These are phyloP conservation scores for Pugionium cornutum DNA, from an alignment of 345 rosid species.

Conservation along the genomic window DNA sequence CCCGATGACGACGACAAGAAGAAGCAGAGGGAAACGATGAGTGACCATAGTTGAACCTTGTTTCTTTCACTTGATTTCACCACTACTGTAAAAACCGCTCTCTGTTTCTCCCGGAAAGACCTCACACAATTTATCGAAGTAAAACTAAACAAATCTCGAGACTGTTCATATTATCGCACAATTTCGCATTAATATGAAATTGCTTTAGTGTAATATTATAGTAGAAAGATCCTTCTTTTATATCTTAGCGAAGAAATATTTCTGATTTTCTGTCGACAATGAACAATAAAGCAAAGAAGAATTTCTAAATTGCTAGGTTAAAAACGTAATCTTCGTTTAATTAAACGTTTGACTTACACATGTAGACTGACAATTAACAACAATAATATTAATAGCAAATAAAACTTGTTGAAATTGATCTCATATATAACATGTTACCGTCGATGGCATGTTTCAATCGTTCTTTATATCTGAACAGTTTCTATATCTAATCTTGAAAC, in stretches of 20 bases:
- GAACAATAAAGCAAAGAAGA: no score
- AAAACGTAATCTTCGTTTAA: no score
- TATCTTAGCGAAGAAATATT: neutral
- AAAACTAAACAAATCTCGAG: neutral
- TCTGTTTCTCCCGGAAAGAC: neutral
- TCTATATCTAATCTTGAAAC: neutral
- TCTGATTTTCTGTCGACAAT: neutral
- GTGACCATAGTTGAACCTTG: conserved; percentile 30
- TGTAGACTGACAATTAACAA: no score
- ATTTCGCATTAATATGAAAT: neutral
- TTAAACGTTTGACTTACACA: no score
- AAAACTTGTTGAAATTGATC: no score
- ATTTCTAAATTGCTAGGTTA: no score
- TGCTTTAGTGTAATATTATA: no score
- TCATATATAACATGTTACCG: no score
- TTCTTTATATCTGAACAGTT: neutral
- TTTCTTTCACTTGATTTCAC: conserved; percentile 14
- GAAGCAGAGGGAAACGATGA: conserved; percentile 32
- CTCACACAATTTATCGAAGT: neutral
- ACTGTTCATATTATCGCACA: neutral
- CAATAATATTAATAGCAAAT: no score
- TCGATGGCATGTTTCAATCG: neutral
- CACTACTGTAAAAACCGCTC: conserved; percentile 1
- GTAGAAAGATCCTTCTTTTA: neutral
- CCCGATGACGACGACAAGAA: conserved; percentile 17